A percentile compares a stretch with the other conserved stretches of the same genome.
Evolutionary conservation across 768 basidiomycete species (phyloP).

Genomic region (Tephrocybe sp.): DNA sequence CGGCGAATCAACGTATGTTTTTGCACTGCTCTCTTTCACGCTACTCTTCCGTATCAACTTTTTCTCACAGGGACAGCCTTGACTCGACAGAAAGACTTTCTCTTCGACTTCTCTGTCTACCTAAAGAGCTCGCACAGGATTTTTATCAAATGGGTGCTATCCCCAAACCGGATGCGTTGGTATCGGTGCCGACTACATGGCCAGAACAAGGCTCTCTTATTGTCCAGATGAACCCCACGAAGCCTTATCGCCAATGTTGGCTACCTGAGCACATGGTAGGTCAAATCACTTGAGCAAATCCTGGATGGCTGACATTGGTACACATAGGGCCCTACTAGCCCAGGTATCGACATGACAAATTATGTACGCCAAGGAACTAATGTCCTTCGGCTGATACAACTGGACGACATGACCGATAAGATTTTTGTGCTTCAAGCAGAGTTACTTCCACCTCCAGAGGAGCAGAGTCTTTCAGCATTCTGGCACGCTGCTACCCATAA

Average conservation of each 20-base stretch:
- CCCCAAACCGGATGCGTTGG: slow-evolving; percentile 21
- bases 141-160: slow-evolving; percentile 13
- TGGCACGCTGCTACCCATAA: slow-evolving; percentile 7
- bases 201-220: slow-evolving; percentile 44
- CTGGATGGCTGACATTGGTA: neutral
- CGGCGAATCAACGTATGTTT: slow-evolving; percentile 17
- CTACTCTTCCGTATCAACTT: no score
- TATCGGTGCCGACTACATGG: slow-evolving; percentile 35
- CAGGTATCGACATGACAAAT: slow-evolving; percentile 38
- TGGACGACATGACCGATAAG: slow-evolving; percentile 39
- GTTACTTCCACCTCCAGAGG: slow-evolving; percentile 1
- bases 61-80: neutral
- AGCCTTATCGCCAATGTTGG: slow-evolving; percentile 34
- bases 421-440: slow-evolving; percentile 46
- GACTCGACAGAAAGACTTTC: slow-evolving; percentile 20
- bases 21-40: neutral
- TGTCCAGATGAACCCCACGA: slow-evolving; percentile 43
- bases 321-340: slow-evolving; percentile 26
- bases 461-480: neutral
- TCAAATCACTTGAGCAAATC: neutral
- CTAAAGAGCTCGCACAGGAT: slow-evolving; percentile 21
- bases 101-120: slow-evolving; percentile 35
- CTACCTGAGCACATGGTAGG: slow-evolving; percentile 45
- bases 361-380: slow-evolving; percentile 45
- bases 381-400: slow-evolving; percentile 49